phyloP scores from a whole-genome alignment of 163 green algal species.

The Trebouxiophyceae sp. region DNA sequence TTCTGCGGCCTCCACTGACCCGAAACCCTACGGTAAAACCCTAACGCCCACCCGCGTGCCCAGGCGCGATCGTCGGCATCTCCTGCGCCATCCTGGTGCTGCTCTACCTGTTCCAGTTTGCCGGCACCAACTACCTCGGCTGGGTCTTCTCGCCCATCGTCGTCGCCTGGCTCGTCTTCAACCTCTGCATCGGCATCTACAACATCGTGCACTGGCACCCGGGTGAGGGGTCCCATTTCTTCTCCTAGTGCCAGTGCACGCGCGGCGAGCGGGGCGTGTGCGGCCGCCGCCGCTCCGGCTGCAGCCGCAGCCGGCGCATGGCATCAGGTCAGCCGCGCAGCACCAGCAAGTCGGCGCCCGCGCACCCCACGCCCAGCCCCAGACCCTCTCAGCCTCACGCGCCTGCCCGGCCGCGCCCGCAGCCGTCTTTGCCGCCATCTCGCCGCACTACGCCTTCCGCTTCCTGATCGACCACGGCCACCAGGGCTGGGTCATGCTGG shows the following conservation, averaged over 20 bases:
- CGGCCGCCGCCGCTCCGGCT: no score
- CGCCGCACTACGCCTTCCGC: slow-evolving; percentile 16
- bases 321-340: no score
- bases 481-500: slow-evolving; percentile 31
- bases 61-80: slow-evolving; percentile 38
- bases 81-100: slow-evolving; percentile 36
- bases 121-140: slow-evolving; percentile 35
- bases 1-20: background rate
- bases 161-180: slow-evolving; percentile 17
- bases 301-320: no score
- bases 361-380: no score
- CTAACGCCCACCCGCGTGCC: background rate
- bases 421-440: slow-evolving; percentile 15
- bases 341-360: no score
- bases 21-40: background rate
- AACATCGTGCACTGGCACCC: slow-evolving; percentile 34
- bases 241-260: no score
- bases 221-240: no score
- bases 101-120: slow-evolving; percentile 47
- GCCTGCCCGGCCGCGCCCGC: background rate
- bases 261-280: no score
- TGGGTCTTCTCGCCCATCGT: slow-evolving; percentile 29
- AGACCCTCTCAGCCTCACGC: no score
- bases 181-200: slow-evolving; percentile 27
- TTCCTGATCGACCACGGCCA: slow-evolving; percentile 17